phyloP scores from a whole-genome alignment of 371 early-diverging fungal genomes.

The Mortierella sp. region DNA sequence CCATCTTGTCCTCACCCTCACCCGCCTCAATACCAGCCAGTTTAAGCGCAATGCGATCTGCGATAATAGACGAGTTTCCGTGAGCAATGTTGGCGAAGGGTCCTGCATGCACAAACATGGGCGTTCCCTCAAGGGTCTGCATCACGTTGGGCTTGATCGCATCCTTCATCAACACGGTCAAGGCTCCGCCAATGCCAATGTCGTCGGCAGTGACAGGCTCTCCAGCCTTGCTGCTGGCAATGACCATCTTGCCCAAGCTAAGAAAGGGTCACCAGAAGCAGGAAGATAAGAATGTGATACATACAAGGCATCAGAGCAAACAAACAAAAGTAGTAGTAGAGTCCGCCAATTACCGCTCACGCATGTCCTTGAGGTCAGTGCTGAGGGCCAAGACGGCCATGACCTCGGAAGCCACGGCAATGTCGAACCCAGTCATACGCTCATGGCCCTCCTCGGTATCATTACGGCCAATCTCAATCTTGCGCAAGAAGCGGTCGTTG shows the following conservation, averaged over 20 bases:
- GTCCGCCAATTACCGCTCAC: conserved; percentile 78
- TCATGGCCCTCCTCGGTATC: conserved; percentile 89
- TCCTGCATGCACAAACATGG: conserved; percentile 97
- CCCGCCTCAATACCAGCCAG: conserved; percentile 80
- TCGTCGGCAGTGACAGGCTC: conserved; percentile 95
- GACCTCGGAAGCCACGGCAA: conserved; percentile 95
- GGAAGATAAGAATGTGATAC: not conserved
- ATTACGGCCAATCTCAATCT: conserved; percentile 89
- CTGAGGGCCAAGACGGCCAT: conserved; percentile 98
- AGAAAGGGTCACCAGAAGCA: not conserved
- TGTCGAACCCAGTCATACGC: conserved; percentile 95
- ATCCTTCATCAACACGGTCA: conserved; percentile 97
- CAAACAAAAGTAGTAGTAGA: too few species aligned
- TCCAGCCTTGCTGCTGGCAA: conserved; percentile 86
- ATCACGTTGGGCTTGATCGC: conserved; percentile 97
- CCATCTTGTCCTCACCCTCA: conserved; percentile 71
- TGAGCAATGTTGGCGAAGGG: conserved; percentile 99
- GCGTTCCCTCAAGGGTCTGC: conserved; percentile 98
- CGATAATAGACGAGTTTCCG: conserved; percentile 94
- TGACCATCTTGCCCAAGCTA: conserved; percentile 91
- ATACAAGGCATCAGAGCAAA: too few species aligned
- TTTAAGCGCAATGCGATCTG: conserved; percentile 96
- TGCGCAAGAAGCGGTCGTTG: conserved; percentile 95
- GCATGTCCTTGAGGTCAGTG: conserved; percentile 91
- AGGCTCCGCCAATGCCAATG: conserved; percentile 93